A percentile compares a stretch with the other conserved stretches of the same genome.
These are phyloP conservation scores for Hygrocybe punicea DNA, from an alignment of 768 basidiomycete species.

Conservation along the genomic window DNA sequence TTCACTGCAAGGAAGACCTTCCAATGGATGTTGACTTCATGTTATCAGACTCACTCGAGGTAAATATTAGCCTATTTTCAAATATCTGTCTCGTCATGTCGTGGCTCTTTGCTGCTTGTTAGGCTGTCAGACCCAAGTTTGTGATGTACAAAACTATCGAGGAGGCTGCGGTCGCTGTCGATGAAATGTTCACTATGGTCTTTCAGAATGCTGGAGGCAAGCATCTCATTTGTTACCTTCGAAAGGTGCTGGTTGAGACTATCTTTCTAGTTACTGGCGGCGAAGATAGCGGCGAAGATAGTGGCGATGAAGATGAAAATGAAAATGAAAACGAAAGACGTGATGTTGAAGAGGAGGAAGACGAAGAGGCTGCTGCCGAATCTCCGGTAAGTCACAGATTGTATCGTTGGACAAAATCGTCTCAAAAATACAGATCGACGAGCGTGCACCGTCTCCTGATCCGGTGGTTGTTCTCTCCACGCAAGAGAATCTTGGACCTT, in stretches of 20 bases:
- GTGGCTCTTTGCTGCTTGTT: not conserved
- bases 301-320: conserved; percentile 68
- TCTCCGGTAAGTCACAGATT: conserved; percentile 48
- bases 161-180: conserved; percentile 84
- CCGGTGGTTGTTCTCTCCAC: conserved; percentile 65
- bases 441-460: conserved; percentile 82
- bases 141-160: conserved; percentile 68
- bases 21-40: conserved; percentile 99
- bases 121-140: conserved; percentile 87
- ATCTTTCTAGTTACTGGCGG: conserved; percentile 21
- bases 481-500: conserved; percentile 75
- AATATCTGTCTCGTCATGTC: not conserved
- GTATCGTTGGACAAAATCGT: not conserved
- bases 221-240: conserved; percentile 16
- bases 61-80: conserved; percentile 28
- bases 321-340: conserved; percentile 55
- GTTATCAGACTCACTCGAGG: conserved; percentile 91
- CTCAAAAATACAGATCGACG: conserved; percentile 44
- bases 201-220: conserved; percentile 58
- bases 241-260: conserved; percentile 9
- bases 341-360: conserved; percentile 53
- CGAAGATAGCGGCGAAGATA: conserved; percentile 62
- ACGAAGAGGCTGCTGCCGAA: conserved; percentile 61
- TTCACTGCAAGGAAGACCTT: conserved; percentile 82
- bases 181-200: conserved; percentile 77